These are phyloP conservation scores for Penicillium psychrosexuale DNA, from an alignment of 2,329 filamentous ascomycete genomes.

Conservation along the genomic window DNA sequence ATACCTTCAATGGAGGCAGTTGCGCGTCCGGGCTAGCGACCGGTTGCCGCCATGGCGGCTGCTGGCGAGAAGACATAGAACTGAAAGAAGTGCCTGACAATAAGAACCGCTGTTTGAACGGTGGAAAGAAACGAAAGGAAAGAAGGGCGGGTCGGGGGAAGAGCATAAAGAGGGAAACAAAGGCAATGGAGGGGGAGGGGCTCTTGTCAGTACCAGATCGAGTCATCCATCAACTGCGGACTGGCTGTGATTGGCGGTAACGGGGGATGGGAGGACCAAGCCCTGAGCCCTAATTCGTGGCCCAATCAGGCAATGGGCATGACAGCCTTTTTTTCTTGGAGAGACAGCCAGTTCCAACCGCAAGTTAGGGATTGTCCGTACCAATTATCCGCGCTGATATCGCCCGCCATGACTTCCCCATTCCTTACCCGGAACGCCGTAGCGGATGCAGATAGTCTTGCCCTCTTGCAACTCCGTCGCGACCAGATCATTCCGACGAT, in stretches of 20 bases:
- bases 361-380: background rate
- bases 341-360: background rate
- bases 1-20: conserved; percentile 65
- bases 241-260: conserved; percentile 22
- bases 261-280: conserved; percentile 4
- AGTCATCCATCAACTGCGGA: conserved; percentile 19
- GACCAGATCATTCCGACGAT: conserved; percentile 78
- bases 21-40: conserved; percentile 29
- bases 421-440: conserved; percentile 70
- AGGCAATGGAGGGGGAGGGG: conserved; percentile 23
- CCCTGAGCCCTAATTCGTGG: conserved; percentile 25
- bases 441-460: conserved; percentile 65
- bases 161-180: conserved; percentile 26
- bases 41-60: conserved; percentile 47
- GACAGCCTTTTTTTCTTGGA: conserved; percentile 17
- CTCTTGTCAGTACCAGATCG: conserved; percentile 15
- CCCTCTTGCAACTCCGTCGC: conserved; percentile 83
- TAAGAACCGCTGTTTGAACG: conserved; percentile 15
- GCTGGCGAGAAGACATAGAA: conserved; percentile 38
- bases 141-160: conserved; percentile 19
- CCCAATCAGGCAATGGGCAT: conserved; percentile 17
- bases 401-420: conserved; percentile 56
- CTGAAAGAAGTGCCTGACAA: conserved; percentile 15
- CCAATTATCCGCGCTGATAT: background rate
- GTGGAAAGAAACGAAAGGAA: conserved; percentile 7